Base-by-base conservation (phyloP, 2,329 filamentous ascomycete genomes). In the Aspergillus pseudoglaucus region DNA sequence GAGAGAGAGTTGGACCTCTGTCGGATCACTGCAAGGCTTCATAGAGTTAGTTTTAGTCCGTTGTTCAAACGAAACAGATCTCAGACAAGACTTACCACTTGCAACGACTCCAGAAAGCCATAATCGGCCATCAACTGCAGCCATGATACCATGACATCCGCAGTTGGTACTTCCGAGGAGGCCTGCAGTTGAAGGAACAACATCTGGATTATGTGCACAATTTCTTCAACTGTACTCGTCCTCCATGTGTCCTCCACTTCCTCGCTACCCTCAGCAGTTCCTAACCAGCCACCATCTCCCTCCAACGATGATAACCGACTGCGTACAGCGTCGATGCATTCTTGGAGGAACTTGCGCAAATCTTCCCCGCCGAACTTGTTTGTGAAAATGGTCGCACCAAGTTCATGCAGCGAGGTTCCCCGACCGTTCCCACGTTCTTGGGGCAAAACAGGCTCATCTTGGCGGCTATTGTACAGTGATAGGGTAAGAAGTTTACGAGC, bases 141-240 rank as follows among this genome's bases (percentile, higher is more conserved):
- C 89, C 89, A 95, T 53, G 80, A 75, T 35, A 80, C 71, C 15
- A 90, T 75, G 6, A 83, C 66, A 12, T 77, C 71, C 15, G 80
- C 75, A 14, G 81, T 73, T 10, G 82, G 74, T 57, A 87, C 79
- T 42, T 75, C 70, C 33, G 73, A 65, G 44, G 78, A 76, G 42
- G 79, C 70, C 53, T 87, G 83, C 30, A 89, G 69, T 17, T 87
- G 75, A 55, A 88, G 78, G 57, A 90, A 87, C 20, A 89, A 71
- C 14, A 90, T 75, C 43, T 88, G 84, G 66, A 93, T 74, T 37
- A 84, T 78, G 61, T 93, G 86, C 35, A 86, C 74, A 39, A 85
- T 77, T 65, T 95, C 88, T 12, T 82, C 81, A 18, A 90, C 71
- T 22, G 83, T 71, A 4, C 77, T 82, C 47, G 77, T 75, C 20